Evolutionary conservation across 176 grass and related monocot genomes (phyloP).

Genomic region (Areca catechu): DNA sequence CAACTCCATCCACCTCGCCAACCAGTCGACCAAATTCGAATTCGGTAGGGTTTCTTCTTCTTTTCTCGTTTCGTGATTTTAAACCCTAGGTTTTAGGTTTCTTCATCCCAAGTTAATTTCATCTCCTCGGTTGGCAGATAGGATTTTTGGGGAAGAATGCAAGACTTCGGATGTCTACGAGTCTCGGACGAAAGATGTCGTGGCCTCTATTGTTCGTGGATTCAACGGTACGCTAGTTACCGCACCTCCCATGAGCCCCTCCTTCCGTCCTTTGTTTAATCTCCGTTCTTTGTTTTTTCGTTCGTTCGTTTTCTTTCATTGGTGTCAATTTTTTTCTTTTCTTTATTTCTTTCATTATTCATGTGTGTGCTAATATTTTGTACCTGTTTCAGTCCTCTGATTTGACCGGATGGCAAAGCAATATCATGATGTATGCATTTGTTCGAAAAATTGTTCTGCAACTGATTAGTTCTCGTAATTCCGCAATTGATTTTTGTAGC

Average conservation of each 20-base stretch:
- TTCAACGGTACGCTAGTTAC: constrained; percentile 49
- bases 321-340: no score
- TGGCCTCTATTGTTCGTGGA: constrained; percentile 56
- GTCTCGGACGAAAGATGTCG: constrained; percentile 67
- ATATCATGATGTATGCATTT: no score
- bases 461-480: no score
- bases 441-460: no score
- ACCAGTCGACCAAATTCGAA: constrained; percentile 63
- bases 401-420: no score
- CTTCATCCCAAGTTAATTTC: background rate
- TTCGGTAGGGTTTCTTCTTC: constrained; percentile 33
- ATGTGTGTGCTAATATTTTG: background rate
- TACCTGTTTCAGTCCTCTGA: no score
- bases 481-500: no score
- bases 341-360: background rate
- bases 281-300: background rate
- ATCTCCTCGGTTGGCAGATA: constrained; percentile 23
- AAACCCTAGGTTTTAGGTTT: background rate
- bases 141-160: constrained; percentile 63
- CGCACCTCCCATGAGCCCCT: no score
- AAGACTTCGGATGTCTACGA: constrained; percentile 51
- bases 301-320: background rate
- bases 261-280: background rate
- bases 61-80: background rate
- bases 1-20: constrained; percentile 53